Base-by-base conservation (phyloP, 2,329 filamentous ascomycete genomes). In the Nemania bipapillata region DNA sequence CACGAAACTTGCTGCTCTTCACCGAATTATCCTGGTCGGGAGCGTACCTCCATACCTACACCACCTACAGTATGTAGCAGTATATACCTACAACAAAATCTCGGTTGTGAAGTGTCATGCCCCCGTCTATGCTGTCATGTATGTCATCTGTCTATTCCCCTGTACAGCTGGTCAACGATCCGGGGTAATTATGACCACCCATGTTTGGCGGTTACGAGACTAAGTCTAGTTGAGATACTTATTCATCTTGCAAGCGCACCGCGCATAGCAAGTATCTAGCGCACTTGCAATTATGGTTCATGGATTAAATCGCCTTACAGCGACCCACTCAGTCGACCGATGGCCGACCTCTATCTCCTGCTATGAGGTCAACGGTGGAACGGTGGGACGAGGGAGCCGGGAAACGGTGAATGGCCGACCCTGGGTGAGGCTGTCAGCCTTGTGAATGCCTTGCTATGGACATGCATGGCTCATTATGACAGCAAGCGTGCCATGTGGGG, bases 381-480 rank as follows among this genome's bases (percentile, higher is more conserved):
- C 32, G 28, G 52, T 54, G 42, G 32, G 15, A 22, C 20, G 45
- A 50, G 24, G 11, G 9, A 28, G 20, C 47, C 35, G 26, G 55
- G 37, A 30, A 64, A 55, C 52, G 57, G 47, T 58, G 57, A 40
- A 67, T 45, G 37, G 47, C 61, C 35, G 37, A 54, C 63, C 50
- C 52, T 61, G 45, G 61, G 47, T 61, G 63, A 63, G 64, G 66
- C 69, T 70, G 67, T 73, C 67, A 71, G 69, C 71, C 71, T 73
- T 68, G 58, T 54, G 70, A 35, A 40, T 70, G 68, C 70, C 68
- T 72, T 69, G 49, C 54, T 45, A 15, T 17, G 30, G 4, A 32
- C 30, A 32, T 32, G 9, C 30, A 32, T 32, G 9, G 59, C 54
- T 60, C 60, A 61, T 37, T 53, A 59, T 57, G 47, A 24, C 49